Evolutionary conservation across 2,329 filamentous ascomycete genomes (phyloP).

Genomic region (Macrophomina tecta): DNA sequence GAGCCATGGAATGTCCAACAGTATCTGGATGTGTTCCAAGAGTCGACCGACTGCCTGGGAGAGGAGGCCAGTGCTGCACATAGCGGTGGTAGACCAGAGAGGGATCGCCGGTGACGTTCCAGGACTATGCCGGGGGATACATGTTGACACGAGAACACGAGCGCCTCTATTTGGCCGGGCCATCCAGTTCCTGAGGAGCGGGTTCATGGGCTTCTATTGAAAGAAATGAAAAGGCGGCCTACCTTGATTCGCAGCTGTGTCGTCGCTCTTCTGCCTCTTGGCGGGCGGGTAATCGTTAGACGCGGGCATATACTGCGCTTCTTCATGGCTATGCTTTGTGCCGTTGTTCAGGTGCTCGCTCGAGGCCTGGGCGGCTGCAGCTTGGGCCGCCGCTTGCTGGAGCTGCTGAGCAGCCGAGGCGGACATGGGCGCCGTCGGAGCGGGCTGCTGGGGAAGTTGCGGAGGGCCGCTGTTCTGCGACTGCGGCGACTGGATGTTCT

Average conservation of each 20-base stretch:
- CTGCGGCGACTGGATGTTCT: constrained; percentile 36
- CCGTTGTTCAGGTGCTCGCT: constrained; percentile 26
- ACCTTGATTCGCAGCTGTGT: constrained; percentile 10
- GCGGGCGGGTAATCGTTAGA: constrained; percentile 25
- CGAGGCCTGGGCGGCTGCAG: constrained; percentile 38
- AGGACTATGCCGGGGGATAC: too few relatives aligned
- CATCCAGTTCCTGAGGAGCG: too few relatives aligned
- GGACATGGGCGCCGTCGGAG: constrained; percentile 43
- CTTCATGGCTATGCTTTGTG: constrained; percentile 28
- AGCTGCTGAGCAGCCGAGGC: constrained; percentile 29
- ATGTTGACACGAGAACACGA: too few relatives aligned
- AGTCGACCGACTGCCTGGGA: too few relatives aligned
- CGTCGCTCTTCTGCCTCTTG: constrained; percentile 28
- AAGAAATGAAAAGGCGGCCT: neutral
- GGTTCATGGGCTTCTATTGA: neutral
- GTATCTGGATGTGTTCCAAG: too few relatives aligned
- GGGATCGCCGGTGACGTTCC: too few relatives aligned
- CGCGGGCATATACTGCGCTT: constrained; percentile 26
- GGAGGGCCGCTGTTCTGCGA: constrained; percentile 13
- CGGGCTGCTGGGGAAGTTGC: constrained; percentile 13
- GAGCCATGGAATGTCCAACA: too few relatives aligned
- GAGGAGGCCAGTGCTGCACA: too few relatives aligned
- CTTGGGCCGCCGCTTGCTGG: constrained; percentile 33
- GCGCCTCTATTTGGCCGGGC: too few relatives aligned
- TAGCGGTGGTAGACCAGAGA: too few relatives aligned